Conservation (phyloP, 1,284 basidiomycete species). For the Omphalotus olearius region DNA sequence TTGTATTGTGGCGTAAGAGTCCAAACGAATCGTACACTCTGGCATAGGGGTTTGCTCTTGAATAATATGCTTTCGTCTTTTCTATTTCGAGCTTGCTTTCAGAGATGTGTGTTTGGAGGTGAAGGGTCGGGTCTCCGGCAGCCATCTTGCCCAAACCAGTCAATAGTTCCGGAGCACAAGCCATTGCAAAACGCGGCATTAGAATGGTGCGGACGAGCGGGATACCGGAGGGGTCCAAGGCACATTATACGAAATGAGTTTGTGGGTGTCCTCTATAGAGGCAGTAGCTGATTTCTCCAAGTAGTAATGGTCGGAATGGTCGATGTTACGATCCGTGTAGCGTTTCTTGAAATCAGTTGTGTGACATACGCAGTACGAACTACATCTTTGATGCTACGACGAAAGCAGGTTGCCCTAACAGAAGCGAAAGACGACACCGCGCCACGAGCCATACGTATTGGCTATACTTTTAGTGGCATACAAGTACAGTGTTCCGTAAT, state of each 20-base stretch:
- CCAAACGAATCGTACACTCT: constrained; percentile 82
- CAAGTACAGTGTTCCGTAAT: constrained; percentile 84
- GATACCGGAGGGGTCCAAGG: constrained; percentile 29
- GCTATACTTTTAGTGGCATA: constrained; percentile 77
- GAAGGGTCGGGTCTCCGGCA: constrained; percentile 48
- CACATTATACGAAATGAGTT: constrained; percentile 66
- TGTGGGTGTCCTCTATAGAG: constrained; percentile 58
- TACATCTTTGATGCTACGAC: constrained; percentile 47
- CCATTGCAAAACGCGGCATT: constrained; percentile 93
- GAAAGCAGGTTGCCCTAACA: constrained; percentile 79
- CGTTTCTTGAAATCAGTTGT: constrained; percentile 62
- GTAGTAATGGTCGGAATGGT: constrained; percentile 50
- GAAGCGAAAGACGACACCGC: not conserved
- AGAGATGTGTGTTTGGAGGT: constrained; percentile 90
- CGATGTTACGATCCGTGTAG: constrained; percentile 84
- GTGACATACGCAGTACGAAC: not conserved
- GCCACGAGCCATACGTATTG: constrained; percentile 47
- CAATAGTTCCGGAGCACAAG: constrained; percentile 76
- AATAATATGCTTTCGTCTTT: constrained; percentile 60
- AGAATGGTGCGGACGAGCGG: constrained; percentile 83
- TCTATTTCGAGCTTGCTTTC: constrained; percentile 81
- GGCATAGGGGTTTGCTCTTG: constrained; percentile 60
- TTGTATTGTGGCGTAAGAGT: constrained; percentile 77
- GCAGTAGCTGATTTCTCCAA: constrained; percentile 57
- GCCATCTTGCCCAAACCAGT: constrained; percentile 58